Conservation (phyloP, 768 basidiomycete species). For the Suillus brevipes region DNA sequence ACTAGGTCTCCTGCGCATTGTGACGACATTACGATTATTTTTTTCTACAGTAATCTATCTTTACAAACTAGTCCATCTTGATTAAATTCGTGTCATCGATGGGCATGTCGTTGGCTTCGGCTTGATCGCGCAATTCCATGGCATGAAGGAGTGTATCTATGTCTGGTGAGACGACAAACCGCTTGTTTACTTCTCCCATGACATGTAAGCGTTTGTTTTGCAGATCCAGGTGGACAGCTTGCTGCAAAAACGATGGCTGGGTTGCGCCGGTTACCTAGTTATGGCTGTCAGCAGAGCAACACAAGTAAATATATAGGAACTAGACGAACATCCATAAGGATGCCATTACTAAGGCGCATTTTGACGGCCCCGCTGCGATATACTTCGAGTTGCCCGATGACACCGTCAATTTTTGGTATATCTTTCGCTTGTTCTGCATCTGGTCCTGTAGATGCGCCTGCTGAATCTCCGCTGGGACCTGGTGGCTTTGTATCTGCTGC, state of each 20-base stretch:
- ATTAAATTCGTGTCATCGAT: conserved; percentile 50
- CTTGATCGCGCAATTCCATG: conserved; percentile 55
- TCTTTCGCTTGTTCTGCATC: conserved; percentile 30
- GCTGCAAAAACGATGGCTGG: conserved; percentile 85
- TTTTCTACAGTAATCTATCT: neutral
- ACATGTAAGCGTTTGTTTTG: conserved; percentile 60
- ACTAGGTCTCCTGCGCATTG: neutral
- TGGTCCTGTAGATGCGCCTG: conserved; percentile 21
- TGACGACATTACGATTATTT: neutral
- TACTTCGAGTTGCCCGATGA: conserved; percentile 82
- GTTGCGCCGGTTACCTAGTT: conserved; percentile 77
- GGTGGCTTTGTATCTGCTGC: conserved; percentile 59
- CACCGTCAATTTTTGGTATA: conserved; percentile 58
- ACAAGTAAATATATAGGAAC: conserved; percentile 1
- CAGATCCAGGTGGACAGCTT: conserved; percentile 73
- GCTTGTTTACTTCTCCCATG: conserved; percentile 84
- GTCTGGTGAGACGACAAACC: conserved; percentile 83
- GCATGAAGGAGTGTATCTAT: conserved; percentile 70
- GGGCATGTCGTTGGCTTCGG: conserved; percentile 24
- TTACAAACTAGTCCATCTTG: conserved; percentile 48
- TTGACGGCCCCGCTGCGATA: conserved; percentile 85
- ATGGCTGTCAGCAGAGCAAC: neutral
- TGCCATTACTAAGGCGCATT: conserved; percentile 79
- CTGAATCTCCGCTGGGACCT: conserved; percentile 27
- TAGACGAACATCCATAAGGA: conserved; percentile 72